Evolutionary conservation across 2,329 filamentous ascomycete species (phyloP).

Genomic region (Lasiodiplodia theobromae): DNA sequence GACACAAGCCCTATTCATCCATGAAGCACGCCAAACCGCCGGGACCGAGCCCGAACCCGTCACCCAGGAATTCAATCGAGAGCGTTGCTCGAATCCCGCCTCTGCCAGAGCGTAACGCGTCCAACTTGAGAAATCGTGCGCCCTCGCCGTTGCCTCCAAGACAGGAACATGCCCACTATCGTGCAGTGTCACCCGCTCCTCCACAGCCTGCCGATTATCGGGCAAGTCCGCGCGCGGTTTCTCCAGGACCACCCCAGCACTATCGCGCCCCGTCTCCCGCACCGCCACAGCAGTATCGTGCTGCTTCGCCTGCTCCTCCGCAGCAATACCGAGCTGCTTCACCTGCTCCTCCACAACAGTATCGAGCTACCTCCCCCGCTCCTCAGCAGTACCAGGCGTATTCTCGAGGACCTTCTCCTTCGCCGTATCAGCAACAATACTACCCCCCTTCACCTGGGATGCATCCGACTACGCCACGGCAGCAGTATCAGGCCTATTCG

Average conservation of each 20-base stretch:
- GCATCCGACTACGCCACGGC: conserved; percentile 35
- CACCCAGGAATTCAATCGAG: conserved; percentile 24
- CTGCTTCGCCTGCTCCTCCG: conserved; percentile 36
- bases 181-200: conserved; percentile 46
- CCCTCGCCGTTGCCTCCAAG: conserved; percentile 34
- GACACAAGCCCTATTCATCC: conserved; percentile 56
- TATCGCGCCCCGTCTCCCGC: conserved; percentile 36
- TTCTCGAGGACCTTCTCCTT: conserved; percentile 36
- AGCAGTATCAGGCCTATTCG: conserved; percentile 30
- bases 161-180: conserved; percentile 37
- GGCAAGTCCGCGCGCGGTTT: conserved; percentile 31
- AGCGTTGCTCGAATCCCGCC: conserved; percentile 20
- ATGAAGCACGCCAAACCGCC: conserved; percentile 54
- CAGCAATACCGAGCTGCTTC: conserved; percentile 6
- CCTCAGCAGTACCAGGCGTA: conserved; percentile 39
- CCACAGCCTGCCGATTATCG: conserved; percentile 37
- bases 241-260: conserved; percentile 35
- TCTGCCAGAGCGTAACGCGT: conserved; percentile 15
- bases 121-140: conserved; percentile 18
- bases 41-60: conserved; percentile 41
- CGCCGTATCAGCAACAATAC: conserved; percentile 25
- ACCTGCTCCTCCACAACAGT: conserved; percentile 34
- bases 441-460: conserved; percentile 47
- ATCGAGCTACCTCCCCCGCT: conserved; percentile 34
- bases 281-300: conserved; percentile 35